Conservation (phyloP, 2,329 filamentous ascomycete genomes). For the Chaetothyriales sp. region DNA sequence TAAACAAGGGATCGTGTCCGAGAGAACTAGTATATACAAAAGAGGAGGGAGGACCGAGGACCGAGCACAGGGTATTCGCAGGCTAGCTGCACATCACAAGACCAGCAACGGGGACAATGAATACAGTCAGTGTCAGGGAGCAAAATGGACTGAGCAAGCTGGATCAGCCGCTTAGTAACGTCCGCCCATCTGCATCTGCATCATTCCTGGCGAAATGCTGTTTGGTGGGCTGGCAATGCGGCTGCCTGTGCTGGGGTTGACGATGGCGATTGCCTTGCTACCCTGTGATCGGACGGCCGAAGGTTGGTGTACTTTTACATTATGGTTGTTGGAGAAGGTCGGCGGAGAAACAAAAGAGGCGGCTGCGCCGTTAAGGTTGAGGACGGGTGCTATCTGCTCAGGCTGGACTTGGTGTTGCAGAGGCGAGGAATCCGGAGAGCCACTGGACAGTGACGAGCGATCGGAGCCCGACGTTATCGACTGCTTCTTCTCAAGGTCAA, state of each 20-base stretch:
- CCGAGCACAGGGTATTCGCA: constrained; percentile 8
- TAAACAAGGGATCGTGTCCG: constrained; percentile 9
- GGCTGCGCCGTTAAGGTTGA: constrained; percentile 52
- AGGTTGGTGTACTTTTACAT: constrained; percentile 81
- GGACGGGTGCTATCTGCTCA: constrained; percentile 57
- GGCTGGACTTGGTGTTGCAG: constrained; percentile 68
- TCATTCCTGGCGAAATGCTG: constrained; percentile 51
- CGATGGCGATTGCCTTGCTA: constrained; percentile 92
- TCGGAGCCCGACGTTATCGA: constrained; percentile 86
- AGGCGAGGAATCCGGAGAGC: constrained; percentile 82
- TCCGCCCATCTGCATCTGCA: constrained; percentile 38
- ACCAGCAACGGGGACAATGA: constrained; percentile 11
- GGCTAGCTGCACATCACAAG: constrained; percentile 16
- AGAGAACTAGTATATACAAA: constrained; percentile 14
- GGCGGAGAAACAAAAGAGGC: constrained; percentile 42
- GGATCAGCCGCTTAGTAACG: neutral
- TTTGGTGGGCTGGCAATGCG: constrained; percentile 78
- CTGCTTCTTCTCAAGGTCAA: constrained; percentile 49
- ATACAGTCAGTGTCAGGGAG: constrained; percentile 5
- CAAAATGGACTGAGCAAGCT: neutral
- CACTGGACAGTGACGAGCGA: constrained; percentile 85
- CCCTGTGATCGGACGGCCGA: constrained; percentile 58
- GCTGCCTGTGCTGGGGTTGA: constrained; percentile 86
- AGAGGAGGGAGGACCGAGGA: constrained; percentile 5
- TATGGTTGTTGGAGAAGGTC: constrained; percentile 50